These are phyloP conservation scores for Aureobasidium vineae DNA, from an alignment of 2,329 filamentous ascomycete genomes.

Conservation along the genomic window DNA sequence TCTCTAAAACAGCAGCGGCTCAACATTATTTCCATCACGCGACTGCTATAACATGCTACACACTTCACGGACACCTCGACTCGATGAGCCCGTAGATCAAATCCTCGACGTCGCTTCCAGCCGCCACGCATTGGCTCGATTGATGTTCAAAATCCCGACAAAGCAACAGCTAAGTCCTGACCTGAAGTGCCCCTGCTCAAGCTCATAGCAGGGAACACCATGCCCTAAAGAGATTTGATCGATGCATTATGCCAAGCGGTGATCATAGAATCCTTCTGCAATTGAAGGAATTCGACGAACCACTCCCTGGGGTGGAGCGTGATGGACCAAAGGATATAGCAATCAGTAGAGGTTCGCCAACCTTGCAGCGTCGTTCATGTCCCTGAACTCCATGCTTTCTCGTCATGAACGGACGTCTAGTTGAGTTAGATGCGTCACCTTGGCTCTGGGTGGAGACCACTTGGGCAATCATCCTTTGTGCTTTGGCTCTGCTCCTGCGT, in stretches of 20 bases:
- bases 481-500: not conserved
- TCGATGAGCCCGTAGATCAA: not conserved
- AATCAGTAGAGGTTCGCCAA: not conserved
- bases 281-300: not conserved
- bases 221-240: not conserved
- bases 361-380: not conserved
- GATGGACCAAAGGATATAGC: not conserved
- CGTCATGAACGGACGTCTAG: not conserved
- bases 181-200: not conserved
- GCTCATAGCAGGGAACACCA: not conserved
- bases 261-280: not conserved
- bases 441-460: conserved; percentile 3
- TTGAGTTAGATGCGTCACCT: not conserved
- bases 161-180: too few species aligned
- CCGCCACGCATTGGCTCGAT: not conserved
- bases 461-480: not conserved
- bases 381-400: not conserved
- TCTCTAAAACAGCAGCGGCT: conserved; percentile 3
- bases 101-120: not conserved
- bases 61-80: not conserved
- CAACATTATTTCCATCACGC: not conserved
- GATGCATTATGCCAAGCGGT: not conserved
- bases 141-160: not conserved
- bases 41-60: not conserved
- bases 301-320: not conserved